Evolutionary conservation across 2,329 filamentous ascomycete species (phyloP), one percentile per base, ranked within the genome.

Genomic region (Sclerotinia sclerotiorum): DNA sequence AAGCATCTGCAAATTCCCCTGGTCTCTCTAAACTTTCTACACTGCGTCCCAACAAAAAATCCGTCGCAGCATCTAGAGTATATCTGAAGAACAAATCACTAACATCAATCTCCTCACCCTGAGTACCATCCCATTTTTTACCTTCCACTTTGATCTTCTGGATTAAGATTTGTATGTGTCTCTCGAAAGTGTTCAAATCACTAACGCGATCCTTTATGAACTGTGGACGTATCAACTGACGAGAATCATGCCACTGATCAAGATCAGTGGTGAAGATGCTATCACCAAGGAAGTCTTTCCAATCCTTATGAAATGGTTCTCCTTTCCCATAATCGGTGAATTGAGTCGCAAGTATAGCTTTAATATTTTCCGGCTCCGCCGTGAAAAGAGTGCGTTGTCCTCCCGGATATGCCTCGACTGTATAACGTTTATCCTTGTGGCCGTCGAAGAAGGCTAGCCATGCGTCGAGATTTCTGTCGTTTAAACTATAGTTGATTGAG

Each of bases 311-410:
- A 80, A 97, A 97, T 29, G 82, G 79, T 70, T 87, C 80, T 8
- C 93, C 93, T 77, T 97, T 93, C 74, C 93, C 94, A 76, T 89
- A 97, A 76, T 97, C 91, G 52, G 81, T 80, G 76, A 97, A 97
- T 76, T 97, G 92, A 1, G 90, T 90, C 0, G 93, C 91, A n/a
- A 97, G 83, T 29, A 97, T 84, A 7, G 94, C 92, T 79, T 97
- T 97, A 81, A 97, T 90, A 77, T 97, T 97, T 75, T 96, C 92
- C 0, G 91, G 90, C 73, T 97, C 93, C 6, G 86, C 86, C 0
- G 94, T 97, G 75, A 95, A 84, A 69, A 96, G 78, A 11, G 70
- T 56, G 10, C 75, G 72, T 7, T 70, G 69, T 21, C 75, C 73
- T 21, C 64, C 73, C 15, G 71, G 72, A 10, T 54, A 46, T 15